These are phyloP conservation scores for Clausena lansium DNA, from an alignment of 345 rosid species.

Conservation along the genomic window DNA sequence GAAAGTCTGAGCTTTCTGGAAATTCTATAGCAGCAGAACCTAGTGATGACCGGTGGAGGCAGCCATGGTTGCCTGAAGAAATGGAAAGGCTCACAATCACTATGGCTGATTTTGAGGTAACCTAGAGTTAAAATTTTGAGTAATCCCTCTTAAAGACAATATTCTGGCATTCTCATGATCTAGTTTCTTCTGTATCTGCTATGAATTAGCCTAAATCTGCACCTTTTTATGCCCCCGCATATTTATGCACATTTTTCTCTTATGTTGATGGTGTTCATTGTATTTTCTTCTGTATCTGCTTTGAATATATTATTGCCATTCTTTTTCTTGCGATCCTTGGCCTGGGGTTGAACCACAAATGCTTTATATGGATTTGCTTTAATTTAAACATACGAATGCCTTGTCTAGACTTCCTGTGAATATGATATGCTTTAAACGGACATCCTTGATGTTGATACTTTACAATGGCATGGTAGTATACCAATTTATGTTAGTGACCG, in stretches of 20 bases:
- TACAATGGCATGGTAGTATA: background rate
- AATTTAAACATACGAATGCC: background rate
- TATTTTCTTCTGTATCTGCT: too few species aligned
- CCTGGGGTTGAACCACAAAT: background rate
- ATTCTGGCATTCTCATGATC: background rate
- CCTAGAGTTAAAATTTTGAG: background rate
- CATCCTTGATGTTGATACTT: background rate
- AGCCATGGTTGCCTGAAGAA: slow-evolving; percentile 80
- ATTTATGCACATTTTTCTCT: background rate
- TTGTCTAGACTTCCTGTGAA: background rate
- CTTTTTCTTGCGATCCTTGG: background rate
- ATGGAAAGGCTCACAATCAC: slow-evolving; percentile 63
- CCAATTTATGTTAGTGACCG: background rate
- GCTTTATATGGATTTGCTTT: background rate
- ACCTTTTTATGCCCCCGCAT: background rate
- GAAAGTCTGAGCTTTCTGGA: slow-evolving; percentile 49
- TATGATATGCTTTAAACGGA: background rate
- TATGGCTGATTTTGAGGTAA: slow-evolving; percentile 88
- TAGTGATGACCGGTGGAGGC: slow-evolving; percentile 64
- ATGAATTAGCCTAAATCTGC: background rate
- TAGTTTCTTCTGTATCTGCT: background rate
- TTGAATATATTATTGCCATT: too few species aligned
- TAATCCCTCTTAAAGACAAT: background rate
- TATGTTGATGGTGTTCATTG: too few species aligned
- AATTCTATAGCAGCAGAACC: slow-evolving; percentile 25